Conservation (phyloP, 2,329 filamentous ascomycete genomes). For the Talaromyces sp. region DNA sequence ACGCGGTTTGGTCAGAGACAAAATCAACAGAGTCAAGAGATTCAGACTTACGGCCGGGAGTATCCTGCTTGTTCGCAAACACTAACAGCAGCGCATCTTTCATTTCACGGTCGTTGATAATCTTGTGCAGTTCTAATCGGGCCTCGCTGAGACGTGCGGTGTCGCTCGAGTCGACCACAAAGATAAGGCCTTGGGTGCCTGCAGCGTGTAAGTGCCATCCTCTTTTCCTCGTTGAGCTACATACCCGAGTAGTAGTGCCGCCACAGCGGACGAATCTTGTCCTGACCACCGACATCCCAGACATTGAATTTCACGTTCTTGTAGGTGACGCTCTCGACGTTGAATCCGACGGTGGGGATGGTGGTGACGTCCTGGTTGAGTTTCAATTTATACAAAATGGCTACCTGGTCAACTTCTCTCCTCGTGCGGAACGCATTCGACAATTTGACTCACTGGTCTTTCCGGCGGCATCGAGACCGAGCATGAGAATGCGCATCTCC, state of each 20-base stretch:
- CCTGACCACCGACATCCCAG: conserved; percentile 97
- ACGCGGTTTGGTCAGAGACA: background rate
- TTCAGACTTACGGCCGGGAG: conserved; percentile 64
- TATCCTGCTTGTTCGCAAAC: conserved; percentile 99
- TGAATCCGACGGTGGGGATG: conserved; percentile 97
- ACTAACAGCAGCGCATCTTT: conserved; percentile 91
- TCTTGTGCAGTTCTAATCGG: conserved; percentile 87
- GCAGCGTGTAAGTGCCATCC: background rate
- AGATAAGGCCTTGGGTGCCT: conserved; percentile 97
- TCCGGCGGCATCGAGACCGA: conserved; percentile 94
- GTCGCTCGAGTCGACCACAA: conserved; percentile 96
- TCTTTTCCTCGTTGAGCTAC: conserved; percentile 24
- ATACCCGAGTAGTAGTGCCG: conserved; percentile 89
- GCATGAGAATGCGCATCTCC: conserved; percentile 98
- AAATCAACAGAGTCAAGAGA: background rate
- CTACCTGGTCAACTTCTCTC: conserved; percentile 28
- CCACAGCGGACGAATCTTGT: conserved; percentile 97
- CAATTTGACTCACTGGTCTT: conserved; percentile 68
- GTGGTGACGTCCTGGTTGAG: conserved; percentile 97
- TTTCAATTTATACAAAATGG: conserved; percentile 98
- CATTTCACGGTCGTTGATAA: conserved; percentile 97
- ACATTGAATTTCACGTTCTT: conserved; percentile 99
- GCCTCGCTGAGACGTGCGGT: conserved; percentile 89
- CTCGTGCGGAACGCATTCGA: no score
- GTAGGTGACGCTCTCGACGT: conserved; percentile 97